Base-by-base conservation (phyloP, 2,329 filamentous ascomycete species). In the Zymoseptoria ardabiliae region DNA sequence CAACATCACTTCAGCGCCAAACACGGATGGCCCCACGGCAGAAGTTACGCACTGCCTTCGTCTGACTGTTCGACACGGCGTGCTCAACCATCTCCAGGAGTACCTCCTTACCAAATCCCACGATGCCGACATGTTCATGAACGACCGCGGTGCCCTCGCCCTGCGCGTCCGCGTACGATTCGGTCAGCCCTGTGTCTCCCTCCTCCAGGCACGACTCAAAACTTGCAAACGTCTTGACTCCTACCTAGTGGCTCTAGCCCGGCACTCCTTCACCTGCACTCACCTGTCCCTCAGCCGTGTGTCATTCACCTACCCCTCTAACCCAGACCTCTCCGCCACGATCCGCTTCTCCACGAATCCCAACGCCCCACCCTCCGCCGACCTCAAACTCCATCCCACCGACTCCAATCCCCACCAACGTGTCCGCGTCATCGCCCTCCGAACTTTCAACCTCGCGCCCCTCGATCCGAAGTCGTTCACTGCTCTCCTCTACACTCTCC, bases 161-260 rank as follows among this genome's bases (percentile, higher is more conserved):
- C 76, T 91, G 56, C 78, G 81, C 7, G 75, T 90, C 45, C 78
- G 81, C 9, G 81, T 83, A 0, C 75, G 77, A 1, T 81, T 87
- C 52, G 86, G 86, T 20, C 75, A 78, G 51, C 78, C 85, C 0
- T 79, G 87, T 13, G 72, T 90, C 3, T 78, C 81, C 3, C 75
- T 78, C n/a, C 77, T 91, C 20, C 77, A 79, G 62, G 77, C 80
- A 55, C 81, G 85, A 25, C 77, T 91, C 52, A 81, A 84, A 65
- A 82, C 85, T 11, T 82, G 94, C 59, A 84, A 89, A 67, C 83
- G 87, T 20, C 79, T 94, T 25, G 85, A 90, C 48, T 81, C 82
- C 50, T 90, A 89, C 67, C 78, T 91, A 23, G 81, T 85, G 17
- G 13, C 35, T n/a, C 35, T 45, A 13, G 35, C 35, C 13, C 17